phyloP scores from a whole-genome alignment of 2,329 filamentous ascomycete species.

The Colletotrichum limetticola region DNA sequence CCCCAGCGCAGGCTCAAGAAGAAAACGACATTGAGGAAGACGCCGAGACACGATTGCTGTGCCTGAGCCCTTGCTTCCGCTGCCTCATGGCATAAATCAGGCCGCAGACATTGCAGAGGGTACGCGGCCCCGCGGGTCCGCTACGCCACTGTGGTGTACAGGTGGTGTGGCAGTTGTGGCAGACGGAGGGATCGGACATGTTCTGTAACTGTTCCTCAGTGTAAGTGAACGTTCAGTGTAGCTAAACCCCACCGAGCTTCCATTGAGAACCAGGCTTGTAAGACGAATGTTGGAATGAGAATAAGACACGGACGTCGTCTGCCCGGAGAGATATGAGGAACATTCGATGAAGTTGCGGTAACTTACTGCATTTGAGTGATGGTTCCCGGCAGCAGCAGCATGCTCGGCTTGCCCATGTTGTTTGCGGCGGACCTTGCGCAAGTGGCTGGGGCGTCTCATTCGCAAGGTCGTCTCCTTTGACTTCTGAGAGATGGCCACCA shows the following conservation, averaged over 20 bases:
- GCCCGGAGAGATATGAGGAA: background rate
- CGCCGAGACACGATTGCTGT: background rate
- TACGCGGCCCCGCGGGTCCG: conserved; percentile 1
- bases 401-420: background rate
- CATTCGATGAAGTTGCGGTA: background rate
- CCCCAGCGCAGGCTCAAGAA: background rate
- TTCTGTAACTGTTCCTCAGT: background rate
- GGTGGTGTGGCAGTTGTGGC: background rate
- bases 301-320: background rate
- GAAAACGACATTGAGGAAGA: background rate
- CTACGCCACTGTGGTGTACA: conserved; percentile 3
- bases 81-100: conserved; percentile 1
- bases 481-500: background rate
- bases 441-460: background rate
- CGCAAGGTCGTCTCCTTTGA: background rate
- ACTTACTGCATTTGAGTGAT: background rate
- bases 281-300: background rate
- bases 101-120: conserved; percentile 3
- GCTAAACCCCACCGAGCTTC: too few relatives aligned
- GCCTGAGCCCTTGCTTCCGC: background rate
- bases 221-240: background rate
- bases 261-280: background rate
- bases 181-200: background rate
- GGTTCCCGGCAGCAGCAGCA: background rate
- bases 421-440: background rate